These are phyloP conservation scores for Talaromyces proteolyticus DNA, from an alignment of 495 filamentous ascomycete genomes.

Conservation along the genomic window DNA sequence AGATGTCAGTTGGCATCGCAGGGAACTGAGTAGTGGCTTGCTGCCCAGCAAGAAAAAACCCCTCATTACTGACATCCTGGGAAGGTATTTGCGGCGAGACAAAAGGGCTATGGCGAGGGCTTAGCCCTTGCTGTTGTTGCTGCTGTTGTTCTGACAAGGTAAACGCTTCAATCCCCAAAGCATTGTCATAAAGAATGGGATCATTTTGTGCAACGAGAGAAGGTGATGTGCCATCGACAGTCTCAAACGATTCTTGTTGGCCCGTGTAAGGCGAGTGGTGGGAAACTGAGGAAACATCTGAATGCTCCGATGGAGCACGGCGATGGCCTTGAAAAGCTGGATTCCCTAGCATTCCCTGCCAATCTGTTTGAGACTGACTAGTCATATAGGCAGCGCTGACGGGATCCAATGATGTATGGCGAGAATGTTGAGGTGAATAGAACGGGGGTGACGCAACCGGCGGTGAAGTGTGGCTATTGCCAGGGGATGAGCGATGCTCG, in stretches of 20 bases:
- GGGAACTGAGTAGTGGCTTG: constrained; percentile 41
- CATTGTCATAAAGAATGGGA: constrained; percentile 64
- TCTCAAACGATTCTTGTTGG: constrained; percentile 75
- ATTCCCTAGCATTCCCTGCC: constrained; percentile 60
- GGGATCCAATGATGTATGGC: constrained; percentile 76
- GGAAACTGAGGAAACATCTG: constrained; percentile 77
- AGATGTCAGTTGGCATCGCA: constrained; percentile 47
- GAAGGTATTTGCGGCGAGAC: constrained; percentile 78
- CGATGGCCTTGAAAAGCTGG: constrained; percentile 68
- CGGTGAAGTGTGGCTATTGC: constrained; percentile 39
- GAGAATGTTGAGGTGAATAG: constrained; percentile 60
- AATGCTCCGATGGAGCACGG: constrained; percentile 83
- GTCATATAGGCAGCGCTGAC: constrained; percentile 66
- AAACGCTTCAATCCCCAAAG: constrained; percentile 72
- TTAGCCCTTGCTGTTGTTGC: constrained; percentile 53
- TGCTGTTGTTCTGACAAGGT: constrained; percentile 70
- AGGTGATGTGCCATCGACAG: constrained; percentile 70
- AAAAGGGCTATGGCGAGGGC: constrained; percentile 78
- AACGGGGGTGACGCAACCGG: constrained; percentile 51
- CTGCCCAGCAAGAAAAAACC: constrained; percentile 45
- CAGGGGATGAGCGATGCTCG: constrained; percentile 49
- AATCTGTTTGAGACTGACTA: constrained; percentile 50
- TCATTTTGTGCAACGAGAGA: constrained; percentile 71
- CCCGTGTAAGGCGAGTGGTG: constrained; percentile 74
- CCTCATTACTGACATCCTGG: constrained; percentile 49